These are phyloP conservation scores for Cryptococcus sp. DNA, from an alignment of 1,284 basidiomycete genomes.

Conservation along the genomic window DNA sequence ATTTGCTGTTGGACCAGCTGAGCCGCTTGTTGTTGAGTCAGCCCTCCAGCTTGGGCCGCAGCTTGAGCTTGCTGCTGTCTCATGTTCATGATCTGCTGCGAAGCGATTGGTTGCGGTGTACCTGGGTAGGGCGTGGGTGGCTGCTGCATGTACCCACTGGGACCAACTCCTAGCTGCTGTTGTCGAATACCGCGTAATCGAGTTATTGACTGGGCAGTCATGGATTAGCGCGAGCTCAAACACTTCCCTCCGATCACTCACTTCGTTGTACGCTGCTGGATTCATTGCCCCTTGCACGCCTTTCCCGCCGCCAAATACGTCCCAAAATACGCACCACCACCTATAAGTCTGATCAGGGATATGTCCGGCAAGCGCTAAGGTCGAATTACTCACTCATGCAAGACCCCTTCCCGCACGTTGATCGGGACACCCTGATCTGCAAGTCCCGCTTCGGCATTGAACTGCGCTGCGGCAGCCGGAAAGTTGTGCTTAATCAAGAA, in stretches of 20 bases:
- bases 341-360: conserved; percentile 19
- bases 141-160: conserved; percentile 22
- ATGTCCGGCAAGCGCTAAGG: not conserved
- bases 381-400: conserved; percentile 49
- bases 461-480: conserved; percentile 38
- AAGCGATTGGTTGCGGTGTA: conserved; percentile 22
- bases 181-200: conserved; percentile 38
- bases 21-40: conserved; percentile 23
- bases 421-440: conserved; percentile 48
- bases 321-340: conserved; percentile 55
- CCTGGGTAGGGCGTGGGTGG: conserved; percentile 12
- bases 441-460: conserved; percentile 46
- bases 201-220: conserved; percentile 34
- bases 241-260: conserved; percentile 19
- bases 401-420: conserved; percentile 49
- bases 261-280: conserved; percentile 48
- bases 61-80: conserved; percentile 31
- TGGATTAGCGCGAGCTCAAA: conserved; percentile 4
- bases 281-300: conserved; percentile 45
- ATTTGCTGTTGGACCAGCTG: conserved; percentile 32
- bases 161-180: conserved; percentile 22
- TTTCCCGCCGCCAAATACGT: conserved; percentile 51
- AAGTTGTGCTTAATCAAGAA: conserved; percentile 48
- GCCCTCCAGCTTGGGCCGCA: conserved; percentile 24
- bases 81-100: conserved; percentile 28